Evolutionary conservation across 805 yeast genomes (phyloP).

Genomic region (Hermanozyma aechmeae): DNA sequence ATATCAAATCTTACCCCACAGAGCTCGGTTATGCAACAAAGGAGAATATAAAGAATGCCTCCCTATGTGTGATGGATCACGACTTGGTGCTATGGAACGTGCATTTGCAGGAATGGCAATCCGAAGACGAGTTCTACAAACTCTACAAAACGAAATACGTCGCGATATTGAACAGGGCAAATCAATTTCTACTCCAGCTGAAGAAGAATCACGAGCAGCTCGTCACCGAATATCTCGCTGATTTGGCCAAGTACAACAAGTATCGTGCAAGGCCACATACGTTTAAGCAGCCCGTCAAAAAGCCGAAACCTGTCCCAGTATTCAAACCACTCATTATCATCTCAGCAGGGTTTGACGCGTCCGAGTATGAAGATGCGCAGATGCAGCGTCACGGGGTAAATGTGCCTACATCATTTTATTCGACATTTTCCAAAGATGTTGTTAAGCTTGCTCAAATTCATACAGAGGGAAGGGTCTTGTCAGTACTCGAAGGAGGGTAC

Average conservation of each 20-base stretch:
- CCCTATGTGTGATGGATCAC: slow-evolving; percentile 71
- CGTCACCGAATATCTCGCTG: slow-evolving; percentile 16
- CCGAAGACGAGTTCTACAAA: slow-evolving; percentile 55
- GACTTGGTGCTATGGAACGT: slow-evolving; percentile 78
- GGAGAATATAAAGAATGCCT: slow-evolving; percentile 63
- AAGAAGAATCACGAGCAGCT: slow-evolving; percentile 34
- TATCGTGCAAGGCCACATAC: slow-evolving; percentile 22
- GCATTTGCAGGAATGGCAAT: slow-evolving; percentile 58
- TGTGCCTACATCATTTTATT: slow-evolving; percentile 74
- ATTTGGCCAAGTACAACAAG: slow-evolving; percentile 20
- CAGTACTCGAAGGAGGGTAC: slow-evolving; percentile 79
- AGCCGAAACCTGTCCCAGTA: slow-evolving; percentile 27
- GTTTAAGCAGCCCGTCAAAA: slow-evolving; percentile 15
- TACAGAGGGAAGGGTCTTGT: slow-evolving; percentile 51
- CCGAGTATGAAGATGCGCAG: slow-evolving; percentile 70
- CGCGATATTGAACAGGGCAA: slow-evolving; percentile 54
- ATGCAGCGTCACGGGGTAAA: slow-evolving; percentile 82
- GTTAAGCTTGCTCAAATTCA: slow-evolving; percentile 58
- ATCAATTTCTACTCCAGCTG: slow-evolving; percentile 47
- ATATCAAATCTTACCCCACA: slow-evolving; percentile 79
- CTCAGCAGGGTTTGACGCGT: slow-evolving; percentile 85
- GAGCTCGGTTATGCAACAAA: slow-evolving; percentile 70
- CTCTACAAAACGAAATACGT: slow-evolving; percentile 55
- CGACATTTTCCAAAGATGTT: slow-evolving; percentile 63
- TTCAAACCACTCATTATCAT: slow-evolving; percentile 50